Conservation (phyloP, 805 yeast species). For the Saturnispora dispora region DNA sequence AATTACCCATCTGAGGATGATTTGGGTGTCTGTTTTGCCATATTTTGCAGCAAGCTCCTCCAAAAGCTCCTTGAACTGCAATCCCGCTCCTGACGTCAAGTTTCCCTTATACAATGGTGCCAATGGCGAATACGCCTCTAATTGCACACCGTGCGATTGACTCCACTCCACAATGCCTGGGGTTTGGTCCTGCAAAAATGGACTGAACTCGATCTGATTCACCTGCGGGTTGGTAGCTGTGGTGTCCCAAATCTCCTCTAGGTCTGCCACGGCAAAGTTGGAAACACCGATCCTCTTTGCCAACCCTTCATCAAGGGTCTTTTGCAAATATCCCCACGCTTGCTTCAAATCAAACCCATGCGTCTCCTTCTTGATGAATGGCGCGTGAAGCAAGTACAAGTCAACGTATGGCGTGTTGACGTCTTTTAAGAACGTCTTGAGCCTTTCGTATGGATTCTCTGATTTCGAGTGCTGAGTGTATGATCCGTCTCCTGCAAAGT, state of each 20-base stretch:
- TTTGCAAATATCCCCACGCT: conserved; percentile 52
- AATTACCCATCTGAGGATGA: conserved; percentile 37
- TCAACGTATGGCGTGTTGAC: conserved; percentile 41
- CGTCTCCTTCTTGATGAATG: conserved; percentile 38
- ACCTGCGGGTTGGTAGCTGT: conserved; percentile 45
- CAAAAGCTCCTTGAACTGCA: conserved; percentile 27
- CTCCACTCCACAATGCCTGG: conserved; percentile 47
- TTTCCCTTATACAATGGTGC: conserved; percentile 46
- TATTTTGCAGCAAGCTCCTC: conserved; percentile 28
- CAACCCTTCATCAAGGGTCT: conserved; percentile 41
- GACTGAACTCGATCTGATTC: conserved; percentile 63
- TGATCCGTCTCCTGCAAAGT: conserved; percentile 28
- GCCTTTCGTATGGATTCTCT: conserved; percentile 37
- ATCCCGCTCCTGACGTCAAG: conserved; percentile 31
- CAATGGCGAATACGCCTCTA: conserved; percentile 64
- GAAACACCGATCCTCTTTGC: conserved; percentile 70
- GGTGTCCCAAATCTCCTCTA: conserved; percentile 34
- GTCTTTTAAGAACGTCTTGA: conserved; percentile 32
- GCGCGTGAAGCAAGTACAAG: conserved; percentile 53
- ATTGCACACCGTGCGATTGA: conserved; percentile 37
- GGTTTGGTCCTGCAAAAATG: conserved; percentile 56
- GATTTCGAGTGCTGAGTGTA: conserved; percentile 15
- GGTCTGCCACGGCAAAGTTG: conserved; percentile 45
- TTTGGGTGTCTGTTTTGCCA: conserved; percentile 30
- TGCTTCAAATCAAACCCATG: conserved; percentile 39